Conservation (phyloP, 164 flowering plant species). For the Aristolochia californica region DNA sequence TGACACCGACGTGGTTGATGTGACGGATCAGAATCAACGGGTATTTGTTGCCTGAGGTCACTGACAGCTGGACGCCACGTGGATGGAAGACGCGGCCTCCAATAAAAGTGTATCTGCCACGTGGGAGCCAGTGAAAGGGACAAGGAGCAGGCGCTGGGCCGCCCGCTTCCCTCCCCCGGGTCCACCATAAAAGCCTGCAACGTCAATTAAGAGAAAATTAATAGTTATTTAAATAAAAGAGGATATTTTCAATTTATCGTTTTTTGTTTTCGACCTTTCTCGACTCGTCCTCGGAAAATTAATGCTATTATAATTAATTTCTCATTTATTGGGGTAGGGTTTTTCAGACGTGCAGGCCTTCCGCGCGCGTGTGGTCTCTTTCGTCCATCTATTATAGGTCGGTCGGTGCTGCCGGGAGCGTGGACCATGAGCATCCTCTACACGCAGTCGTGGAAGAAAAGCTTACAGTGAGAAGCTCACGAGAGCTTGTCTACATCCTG, state of each 20-base stretch:
- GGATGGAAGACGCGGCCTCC: conserved; percentile 12
- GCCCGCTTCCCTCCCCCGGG: conserved; percentile 7
- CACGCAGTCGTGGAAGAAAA: neutral
- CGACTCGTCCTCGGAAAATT: neutral
- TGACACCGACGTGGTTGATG: too few species aligned
- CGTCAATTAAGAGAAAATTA: conserved; percentile 4
- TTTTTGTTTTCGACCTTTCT: too few species aligned
- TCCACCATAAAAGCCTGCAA: conserved; percentile 11
- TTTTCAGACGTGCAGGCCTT: conserved; percentile 3
- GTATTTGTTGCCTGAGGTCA: neutral
- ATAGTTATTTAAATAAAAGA: neutral
- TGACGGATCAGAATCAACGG: too few species aligned
- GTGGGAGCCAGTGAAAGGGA: conserved; percentile 22
- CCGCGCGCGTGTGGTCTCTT: too few species aligned
- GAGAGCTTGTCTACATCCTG: too few species aligned
- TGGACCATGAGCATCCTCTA: too few species aligned
- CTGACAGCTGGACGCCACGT: conserved; percentile 34
- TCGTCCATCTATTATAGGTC: too few species aligned
- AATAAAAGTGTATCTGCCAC: conserved; percentile 28
- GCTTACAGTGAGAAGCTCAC: too few species aligned
- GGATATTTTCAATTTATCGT: neutral
- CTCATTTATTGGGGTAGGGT: too few species aligned
- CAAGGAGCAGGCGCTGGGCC: conserved; percentile 11
- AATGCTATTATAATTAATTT: neutral
- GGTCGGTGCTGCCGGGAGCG: too few species aligned